A percentile compares a stretch with the other conserved stretches of the same genome.
Evolutionary conservation across 257 asterid species (phyloP).

Genomic region (Scutellaria baicalensis): DNA sequence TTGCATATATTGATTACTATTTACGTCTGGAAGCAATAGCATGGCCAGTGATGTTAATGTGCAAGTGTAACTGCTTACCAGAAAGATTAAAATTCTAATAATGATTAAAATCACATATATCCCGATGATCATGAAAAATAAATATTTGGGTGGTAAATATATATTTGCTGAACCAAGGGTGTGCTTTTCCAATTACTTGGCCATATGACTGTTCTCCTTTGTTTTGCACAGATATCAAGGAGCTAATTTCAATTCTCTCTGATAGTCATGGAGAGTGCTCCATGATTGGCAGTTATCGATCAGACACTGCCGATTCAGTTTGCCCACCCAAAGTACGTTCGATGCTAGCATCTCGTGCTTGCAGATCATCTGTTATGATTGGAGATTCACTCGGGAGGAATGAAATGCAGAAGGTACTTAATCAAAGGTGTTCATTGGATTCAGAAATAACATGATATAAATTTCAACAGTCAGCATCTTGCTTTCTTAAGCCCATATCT

Average conservation of each 20-base stretch:
- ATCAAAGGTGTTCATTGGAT: not conserved
- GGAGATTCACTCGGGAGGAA: conserved; percentile 88
- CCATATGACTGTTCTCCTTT: conserved; percentile 3
- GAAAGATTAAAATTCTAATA: not conserved
- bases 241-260: conserved; percentile 66
- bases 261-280: conserved; percentile 86
- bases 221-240: conserved; percentile 59
- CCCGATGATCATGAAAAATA: no score
- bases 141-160: not conserved
- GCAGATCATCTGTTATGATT: conserved; percentile 85
- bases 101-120: not conserved
- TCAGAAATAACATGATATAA: not conserved
- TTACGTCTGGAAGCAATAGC: no score
- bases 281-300: conserved; percentile 58
- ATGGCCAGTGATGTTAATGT: not conserved
- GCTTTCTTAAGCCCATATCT: not conserved
- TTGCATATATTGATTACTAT: no score
- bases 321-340: conserved; percentile 91
- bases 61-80: not conserved
- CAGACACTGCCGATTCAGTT: conserved; percentile 67
- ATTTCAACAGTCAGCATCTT: not conserved
- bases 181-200: not conserved
- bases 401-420: conserved; percentile 87
- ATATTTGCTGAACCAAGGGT: not conserved
- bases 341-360: conserved; percentile 97